phyloP scores from a whole-genome alignment of 176 grass and related monocot genomes.

The Triticum aestivum region DNA sequence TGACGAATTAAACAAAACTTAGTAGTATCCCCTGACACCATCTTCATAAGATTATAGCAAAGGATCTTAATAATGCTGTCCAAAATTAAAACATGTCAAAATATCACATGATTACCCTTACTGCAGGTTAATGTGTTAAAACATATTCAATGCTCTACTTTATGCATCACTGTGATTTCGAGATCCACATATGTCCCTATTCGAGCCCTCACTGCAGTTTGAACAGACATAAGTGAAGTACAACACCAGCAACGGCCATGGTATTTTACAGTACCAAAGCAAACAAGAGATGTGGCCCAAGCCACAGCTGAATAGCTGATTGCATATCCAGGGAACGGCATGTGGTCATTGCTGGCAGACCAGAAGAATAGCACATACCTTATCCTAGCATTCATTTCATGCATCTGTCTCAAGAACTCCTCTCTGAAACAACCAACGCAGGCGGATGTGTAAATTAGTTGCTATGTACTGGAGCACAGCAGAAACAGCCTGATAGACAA shows the following conservation, averaged over 20 bases:
- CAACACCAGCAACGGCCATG: too few relatives aligned
- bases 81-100: neutral
- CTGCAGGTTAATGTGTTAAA: neutral
- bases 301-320: neutral
- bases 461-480: neutral
- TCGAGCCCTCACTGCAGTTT: neutral
- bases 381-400: constrained; percentile 72
- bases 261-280: neutral
- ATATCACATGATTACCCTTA: neutral
- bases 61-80: neutral
- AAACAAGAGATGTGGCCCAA: neutral
- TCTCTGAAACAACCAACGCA: constrained; percentile 44
- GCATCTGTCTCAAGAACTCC: constrained; percentile 62
- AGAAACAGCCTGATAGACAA: neutral
- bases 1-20: neutral
- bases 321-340: neutral
- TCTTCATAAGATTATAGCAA: neutral
- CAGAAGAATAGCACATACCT: constrained; percentile 30
- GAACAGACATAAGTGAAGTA: neutral
- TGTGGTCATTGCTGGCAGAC: neutral
- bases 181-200: neutral
- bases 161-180: neutral
- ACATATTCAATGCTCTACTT: neutral
- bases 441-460: neutral
- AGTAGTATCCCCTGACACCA: neutral